Conservation (phyloP, 306 rosid genomes). For the Sechiopsis laciniata region DNA sequence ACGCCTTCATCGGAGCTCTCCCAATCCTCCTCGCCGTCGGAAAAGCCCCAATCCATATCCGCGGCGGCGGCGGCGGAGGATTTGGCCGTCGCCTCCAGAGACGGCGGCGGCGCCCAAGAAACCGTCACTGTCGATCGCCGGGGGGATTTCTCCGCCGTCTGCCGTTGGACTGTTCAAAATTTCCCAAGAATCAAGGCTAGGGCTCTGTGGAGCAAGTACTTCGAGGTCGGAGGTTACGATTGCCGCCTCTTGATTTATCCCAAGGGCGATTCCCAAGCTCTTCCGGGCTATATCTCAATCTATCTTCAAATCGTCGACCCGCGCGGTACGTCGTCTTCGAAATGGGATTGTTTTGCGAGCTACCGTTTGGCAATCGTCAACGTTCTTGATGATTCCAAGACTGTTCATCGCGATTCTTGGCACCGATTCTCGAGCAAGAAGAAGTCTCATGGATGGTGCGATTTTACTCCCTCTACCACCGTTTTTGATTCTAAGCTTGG, state of each 20-base stretch:
- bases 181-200: conserved; percentile 85
- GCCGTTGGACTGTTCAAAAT: conserved; percentile 91
- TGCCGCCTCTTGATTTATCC: conserved; percentile 88
- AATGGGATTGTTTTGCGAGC: conserved; percentile 99
- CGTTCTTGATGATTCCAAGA: conserved; percentile 68
- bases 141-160: conserved; percentile 80
- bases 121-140: conserved; percentile 70
- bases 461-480: conserved; percentile 82
- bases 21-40: conserved; percentile 41
- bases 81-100: conserved; percentile 49
- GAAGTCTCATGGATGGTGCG: conserved; percentile 98
- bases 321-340: conserved; percentile 81
- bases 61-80: conserved; percentile 79
- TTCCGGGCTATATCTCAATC: conserved; percentile 85
- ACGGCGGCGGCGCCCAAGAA: conserved; percentile 88
- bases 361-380: conserved; percentile 85
- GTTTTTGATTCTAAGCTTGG: conserved; percentile 87
- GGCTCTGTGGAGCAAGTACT: conserved; percentile 98
- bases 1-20: conserved; percentile 41
- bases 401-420: conserved; percentile 95
- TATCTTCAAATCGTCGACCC: conserved; percentile 99
- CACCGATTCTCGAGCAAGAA: conserved; percentile 92
- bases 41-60: conserved; percentile 36
- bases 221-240: conserved; percentile 99
- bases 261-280: conserved; percentile 88